Conservation (phyloP, 1,139 yeast species). For the Sugiyamaella paludigena region DNA sequence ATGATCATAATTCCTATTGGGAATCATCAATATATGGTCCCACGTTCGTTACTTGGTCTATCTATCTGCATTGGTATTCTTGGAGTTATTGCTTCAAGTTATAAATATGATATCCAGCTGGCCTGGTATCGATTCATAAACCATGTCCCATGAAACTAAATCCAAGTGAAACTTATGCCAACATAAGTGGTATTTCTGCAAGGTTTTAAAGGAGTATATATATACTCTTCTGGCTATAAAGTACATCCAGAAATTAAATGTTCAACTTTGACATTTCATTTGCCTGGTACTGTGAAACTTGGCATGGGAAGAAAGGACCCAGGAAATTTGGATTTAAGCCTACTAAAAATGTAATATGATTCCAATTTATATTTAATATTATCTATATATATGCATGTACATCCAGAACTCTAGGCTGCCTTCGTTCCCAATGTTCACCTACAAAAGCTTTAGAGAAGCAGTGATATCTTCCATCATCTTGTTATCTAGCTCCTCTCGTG, state of each 20-base stretch:
- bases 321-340: background rate
- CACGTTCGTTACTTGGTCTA: constrained; percentile 15
- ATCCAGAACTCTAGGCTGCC: background rate
- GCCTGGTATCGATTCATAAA: constrained; percentile 9
- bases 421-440: background rate
- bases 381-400: constrained; percentile 2
- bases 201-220: too few species aligned
- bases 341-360: background rate
- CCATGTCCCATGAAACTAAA: background rate
- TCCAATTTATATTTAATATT: background rate
- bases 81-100: constrained; percentile 18
- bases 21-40: constrained; percentile 4
- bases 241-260: too few species aligned
- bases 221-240: too few species aligned
- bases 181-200: too few species aligned
- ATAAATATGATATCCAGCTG: constrained; percentile 14
- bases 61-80: constrained; percentile 23
- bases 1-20: constrained; percentile 11
- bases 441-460: constrained; percentile 12
- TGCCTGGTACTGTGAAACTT: too few species aligned
- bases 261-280: too few species aligned
- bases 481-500: constrained; percentile 15
- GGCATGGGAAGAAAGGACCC: too few species aligned
- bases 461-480: constrained; percentile 14
- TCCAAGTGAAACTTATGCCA: too few species aligned